Percentiles rank a stretch among this genome's conserved stretches.
phyloP scores from a whole-genome alignment of 768 basidiomycete genomes.

The Boletus coccyginus region DNA sequence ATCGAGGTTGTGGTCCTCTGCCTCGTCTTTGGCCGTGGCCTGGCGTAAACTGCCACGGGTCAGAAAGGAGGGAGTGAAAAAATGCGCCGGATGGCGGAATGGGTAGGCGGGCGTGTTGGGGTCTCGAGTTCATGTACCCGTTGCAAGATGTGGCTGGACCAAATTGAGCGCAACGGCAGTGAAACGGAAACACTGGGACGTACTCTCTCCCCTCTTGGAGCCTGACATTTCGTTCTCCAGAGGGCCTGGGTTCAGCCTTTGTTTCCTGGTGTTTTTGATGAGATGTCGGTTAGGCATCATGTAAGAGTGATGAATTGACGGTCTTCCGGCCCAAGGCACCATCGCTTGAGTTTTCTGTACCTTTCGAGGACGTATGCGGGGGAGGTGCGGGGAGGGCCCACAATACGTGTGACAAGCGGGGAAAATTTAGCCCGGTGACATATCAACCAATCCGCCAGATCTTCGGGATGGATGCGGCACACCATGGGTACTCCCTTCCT shows the following conservation, averaged over 20 bases:
- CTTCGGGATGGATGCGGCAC: slow-evolving; percentile 70
- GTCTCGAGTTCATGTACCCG: slow-evolving; percentile 61
- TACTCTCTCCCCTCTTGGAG: slow-evolving; percentile 65
- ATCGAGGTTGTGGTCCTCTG: slow-evolving; percentile 45
- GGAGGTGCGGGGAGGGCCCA: no score
- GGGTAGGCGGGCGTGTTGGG: slow-evolving; percentile 26
- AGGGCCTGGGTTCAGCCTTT: slow-evolving; percentile 52
- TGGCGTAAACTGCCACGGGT: slow-evolving; percentile 48
- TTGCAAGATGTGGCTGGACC: slow-evolving; percentile 49
- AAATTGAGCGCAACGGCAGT: not conserved
- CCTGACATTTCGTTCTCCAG: slow-evolving; percentile 61
- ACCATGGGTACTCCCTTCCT: slow-evolving; percentile 67
- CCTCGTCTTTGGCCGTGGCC: slow-evolving; percentile 43
- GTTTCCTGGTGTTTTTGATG: slow-evolving; percentile 59
- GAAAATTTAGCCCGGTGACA: no score
- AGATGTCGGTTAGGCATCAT: not conserved
- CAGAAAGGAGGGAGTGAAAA: slow-evolving; percentile 45
- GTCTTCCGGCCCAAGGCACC: slow-evolving; percentile 68
- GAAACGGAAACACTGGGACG: slow-evolving; percentile 22
- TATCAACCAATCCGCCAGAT: slow-evolving; percentile 8
- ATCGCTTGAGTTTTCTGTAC: slow-evolving; percentile 62
- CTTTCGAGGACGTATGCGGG: slow-evolving; percentile 47
- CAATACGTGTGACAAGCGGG: no score
- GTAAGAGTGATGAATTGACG: not conserved
- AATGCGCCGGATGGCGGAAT: slow-evolving; percentile 46